Percentiles rank a stretch among this genome's conserved stretches.
These are phyloP conservation scores for Cyclotella choctawhatcheeana DNA, from an alignment of 108 stramenopile species.

Conservation along the genomic window DNA sequence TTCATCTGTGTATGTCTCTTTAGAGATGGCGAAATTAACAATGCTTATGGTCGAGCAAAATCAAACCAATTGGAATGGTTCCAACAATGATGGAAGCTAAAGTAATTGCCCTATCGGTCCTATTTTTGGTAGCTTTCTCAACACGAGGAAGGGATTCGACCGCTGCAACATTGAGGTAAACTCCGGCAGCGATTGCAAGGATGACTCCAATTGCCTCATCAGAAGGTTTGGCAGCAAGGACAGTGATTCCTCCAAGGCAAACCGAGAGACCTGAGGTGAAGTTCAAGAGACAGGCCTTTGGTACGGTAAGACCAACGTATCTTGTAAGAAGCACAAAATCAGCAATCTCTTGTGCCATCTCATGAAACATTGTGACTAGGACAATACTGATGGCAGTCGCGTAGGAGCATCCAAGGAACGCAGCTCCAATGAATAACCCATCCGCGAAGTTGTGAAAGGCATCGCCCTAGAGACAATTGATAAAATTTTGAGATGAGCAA, in stretches of 20 bases:
- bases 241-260: conserved; percentile 64
- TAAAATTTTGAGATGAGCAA: no score
- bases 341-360: conserved; percentile 85
- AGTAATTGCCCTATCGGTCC: conserved; percentile 31
- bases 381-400: conserved; percentile 58
- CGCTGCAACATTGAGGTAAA: conserved; percentile 75
- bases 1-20: no score
- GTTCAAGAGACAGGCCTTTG: conserved; percentile 65
- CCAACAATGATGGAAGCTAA: conserved; percentile 69
- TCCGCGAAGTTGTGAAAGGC: conserved; percentile 84
- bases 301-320: conserved; percentile 56
- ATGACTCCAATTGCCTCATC: conserved; percentile 60
- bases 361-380: conserved; percentile 74
- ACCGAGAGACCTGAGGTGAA: conserved; percentile 72
- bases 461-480: no score
- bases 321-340: conserved; percentile 80
- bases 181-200: conserved; percentile 75
- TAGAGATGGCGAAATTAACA: no score
- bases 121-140: conserved; percentile 18
- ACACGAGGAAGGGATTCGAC: conserved; percentile 66
- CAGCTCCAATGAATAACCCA: conserved; percentile 83
- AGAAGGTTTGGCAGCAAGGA: conserved; percentile 54
- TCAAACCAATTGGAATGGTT: conserved; percentile 76
- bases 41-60: conserved; percentile 86
- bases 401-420: conserved; percentile 60